Evolutionary conservation across 2,329 filamentous ascomycete species (phyloP).

Genomic region (Diplodia scrobiculata): DNA sequence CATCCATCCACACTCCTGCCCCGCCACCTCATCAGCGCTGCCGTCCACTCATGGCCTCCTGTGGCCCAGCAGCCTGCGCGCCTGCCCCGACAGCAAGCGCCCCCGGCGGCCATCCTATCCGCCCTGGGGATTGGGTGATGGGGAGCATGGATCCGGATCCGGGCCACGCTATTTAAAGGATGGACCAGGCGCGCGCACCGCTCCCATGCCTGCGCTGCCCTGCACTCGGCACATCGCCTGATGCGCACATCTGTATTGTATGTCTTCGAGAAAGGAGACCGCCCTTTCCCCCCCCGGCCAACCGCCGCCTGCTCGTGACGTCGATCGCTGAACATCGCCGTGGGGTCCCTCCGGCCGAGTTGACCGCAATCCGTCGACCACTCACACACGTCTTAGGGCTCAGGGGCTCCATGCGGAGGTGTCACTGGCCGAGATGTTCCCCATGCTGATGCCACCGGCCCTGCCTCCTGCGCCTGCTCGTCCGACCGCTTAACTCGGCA

Average conservation of each 20-base stretch:
- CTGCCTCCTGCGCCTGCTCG: not conserved
- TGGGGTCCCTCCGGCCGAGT: conserved; percentile 11
- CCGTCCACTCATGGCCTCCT: conserved; percentile 4
- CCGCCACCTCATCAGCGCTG: conserved; percentile 16
- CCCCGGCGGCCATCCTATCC: conserved; percentile 9
- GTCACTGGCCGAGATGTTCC: not conserved
- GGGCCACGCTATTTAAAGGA: conserved; percentile 11
- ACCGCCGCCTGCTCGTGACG: not conserved
- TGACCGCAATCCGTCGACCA: conserved; percentile 14
- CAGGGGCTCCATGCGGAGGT: conserved; percentile 13
- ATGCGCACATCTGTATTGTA: not conserved
- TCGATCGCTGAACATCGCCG: conserved; percentile 3
- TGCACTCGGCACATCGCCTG: conserved; percentile 1
- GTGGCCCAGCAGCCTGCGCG: not conserved
- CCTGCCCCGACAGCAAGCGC: conserved; percentile 4
- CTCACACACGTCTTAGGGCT: not conserved
- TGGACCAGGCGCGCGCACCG: conserved; percentile 1
- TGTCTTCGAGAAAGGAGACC: not conserved
- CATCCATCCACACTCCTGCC: conserved; percentile 1
- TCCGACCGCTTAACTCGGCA: not conserved
- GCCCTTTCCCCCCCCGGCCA: not conserved
- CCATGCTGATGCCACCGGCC: not conserved
- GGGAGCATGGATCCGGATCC: conserved; percentile 19
- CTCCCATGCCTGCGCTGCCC: not conserved
- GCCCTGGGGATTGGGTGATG: conserved; percentile 10